Evolutionary conservation across 2,329 filamentous ascomycete genomes (phyloP).

Genomic region (Curvularia hawaiiensis): DNA sequence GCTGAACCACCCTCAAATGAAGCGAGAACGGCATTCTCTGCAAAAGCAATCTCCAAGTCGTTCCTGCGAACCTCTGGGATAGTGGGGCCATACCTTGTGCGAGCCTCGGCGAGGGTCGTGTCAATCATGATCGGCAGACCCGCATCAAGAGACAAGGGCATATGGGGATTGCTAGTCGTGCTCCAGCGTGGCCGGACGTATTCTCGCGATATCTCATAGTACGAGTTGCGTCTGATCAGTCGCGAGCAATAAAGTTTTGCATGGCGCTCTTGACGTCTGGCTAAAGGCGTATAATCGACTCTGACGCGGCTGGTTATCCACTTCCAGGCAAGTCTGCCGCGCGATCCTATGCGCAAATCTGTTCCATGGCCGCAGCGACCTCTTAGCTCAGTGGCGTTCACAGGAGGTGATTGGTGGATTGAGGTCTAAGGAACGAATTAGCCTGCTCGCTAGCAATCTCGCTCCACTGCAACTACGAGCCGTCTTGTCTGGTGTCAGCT

Average conservation of each 20-base stretch:
- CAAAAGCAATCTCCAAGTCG: no score
- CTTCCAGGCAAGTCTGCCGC: conserved; percentile 4
- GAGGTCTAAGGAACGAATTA: not conserved
- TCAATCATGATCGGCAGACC: conserved; percentile 13
- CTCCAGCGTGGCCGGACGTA: conserved; percentile 1
- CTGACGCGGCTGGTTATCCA: not conserved
- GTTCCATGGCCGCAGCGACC: not conserved
- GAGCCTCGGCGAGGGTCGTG: not conserved
- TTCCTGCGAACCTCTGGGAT: not conserved
- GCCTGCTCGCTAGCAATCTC: not conserved
- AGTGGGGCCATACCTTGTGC: not conserved
- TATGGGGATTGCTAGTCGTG: not conserved
- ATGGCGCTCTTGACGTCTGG: conserved; percentile 2
- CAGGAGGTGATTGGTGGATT: conserved; percentile 6
- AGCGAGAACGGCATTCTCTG: no score
- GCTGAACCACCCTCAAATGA: not conserved
- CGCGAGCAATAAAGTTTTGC: not conserved
- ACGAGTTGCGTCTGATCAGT: not conserved
- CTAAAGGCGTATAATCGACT: not conserved
- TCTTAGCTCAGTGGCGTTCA: not conserved
- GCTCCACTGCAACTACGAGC: conserved; percentile 3
- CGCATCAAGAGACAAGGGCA: conserved; percentile 1
- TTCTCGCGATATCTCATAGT: not conserved
- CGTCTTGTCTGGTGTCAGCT: conserved; percentile 1
- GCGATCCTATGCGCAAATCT: conserved; percentile 5